phyloP scores from a whole-genome alignment of 2,329 filamentous ascomycete species.

The Lasiodiplodia theobromae region DNA sequence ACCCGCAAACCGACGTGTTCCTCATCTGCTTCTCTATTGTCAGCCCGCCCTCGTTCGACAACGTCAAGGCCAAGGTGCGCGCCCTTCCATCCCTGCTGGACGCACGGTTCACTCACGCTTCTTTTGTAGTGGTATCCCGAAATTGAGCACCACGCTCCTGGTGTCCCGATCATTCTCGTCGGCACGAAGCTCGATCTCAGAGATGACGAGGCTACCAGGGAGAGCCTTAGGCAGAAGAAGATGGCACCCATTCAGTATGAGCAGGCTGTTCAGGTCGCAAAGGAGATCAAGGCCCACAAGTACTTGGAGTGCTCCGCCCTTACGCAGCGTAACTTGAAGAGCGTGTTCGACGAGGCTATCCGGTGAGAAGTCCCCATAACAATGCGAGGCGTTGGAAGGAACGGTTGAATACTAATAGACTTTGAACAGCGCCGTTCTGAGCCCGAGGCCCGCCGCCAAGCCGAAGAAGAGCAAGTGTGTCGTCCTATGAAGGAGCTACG shows the following conservation, averaged over 20 bases:
- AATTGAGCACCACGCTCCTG: conserved; percentile 94
- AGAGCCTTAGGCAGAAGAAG: conserved; percentile 85
- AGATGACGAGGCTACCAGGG: conserved; percentile 83
- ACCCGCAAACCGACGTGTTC: conserved; percentile 98
- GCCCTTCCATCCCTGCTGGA: conserved; percentile 11
- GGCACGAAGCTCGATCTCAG: conserved; percentile 96
- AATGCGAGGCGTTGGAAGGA: background rate
- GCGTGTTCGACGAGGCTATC: conserved; percentile 98
- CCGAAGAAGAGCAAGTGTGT: conserved; percentile 41
- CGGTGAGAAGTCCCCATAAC: conserved; percentile 67
- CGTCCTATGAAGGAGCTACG: conserved; percentile 37
- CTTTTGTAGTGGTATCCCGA: conserved; percentile 88
- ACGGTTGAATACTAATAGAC: conserved; percentile 5
- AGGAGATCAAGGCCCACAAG: conserved; percentile 95
- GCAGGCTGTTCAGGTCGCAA: conserved; percentile 84
- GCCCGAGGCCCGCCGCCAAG: conserved; percentile 44
- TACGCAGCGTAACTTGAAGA: conserved; percentile 96
- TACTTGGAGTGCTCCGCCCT: conserved; percentile 98
- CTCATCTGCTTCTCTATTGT: conserved; percentile 98
- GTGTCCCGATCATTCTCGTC: conserved; percentile 94
- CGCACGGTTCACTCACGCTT: conserved; percentile 35
- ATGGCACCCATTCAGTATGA: conserved; percentile 98
- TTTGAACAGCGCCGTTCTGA: conserved; percentile 47
- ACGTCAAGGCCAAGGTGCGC: conserved; percentile 94
- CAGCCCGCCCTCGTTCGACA: conserved; percentile 96